phyloP scores from a whole-genome alignment of 2,329 filamentous ascomycete species.

The Microdochium nivale region DNA sequence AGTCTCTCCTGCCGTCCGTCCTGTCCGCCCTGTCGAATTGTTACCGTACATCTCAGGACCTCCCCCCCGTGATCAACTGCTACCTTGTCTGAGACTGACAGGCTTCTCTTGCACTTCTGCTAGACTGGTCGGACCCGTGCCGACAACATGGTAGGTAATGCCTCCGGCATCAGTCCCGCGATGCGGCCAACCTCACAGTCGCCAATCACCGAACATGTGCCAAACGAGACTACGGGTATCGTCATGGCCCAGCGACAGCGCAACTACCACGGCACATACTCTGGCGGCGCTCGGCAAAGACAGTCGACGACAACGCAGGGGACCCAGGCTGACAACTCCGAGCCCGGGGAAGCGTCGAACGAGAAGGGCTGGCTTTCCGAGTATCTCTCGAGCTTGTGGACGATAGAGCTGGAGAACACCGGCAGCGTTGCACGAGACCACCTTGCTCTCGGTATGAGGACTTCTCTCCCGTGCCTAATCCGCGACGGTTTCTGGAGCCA shows the following conservation, averaged over 20 bases:
- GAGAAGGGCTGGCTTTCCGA: slow-evolving; percentile 42
- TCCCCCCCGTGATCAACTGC: not conserved
- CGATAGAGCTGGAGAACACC: slow-evolving; percentile 76
- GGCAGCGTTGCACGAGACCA: slow-evolving; percentile 78
- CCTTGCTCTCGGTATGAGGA: slow-evolving; percentile 66
- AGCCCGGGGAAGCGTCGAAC: slow-evolving; percentile 11
- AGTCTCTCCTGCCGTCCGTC: not conserved
- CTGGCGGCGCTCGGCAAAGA: slow-evolving; percentile 10
- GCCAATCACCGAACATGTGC: slow-evolving; percentile 8
- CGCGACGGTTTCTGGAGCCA: no score
- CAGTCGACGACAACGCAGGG: slow-evolving; percentile 5
- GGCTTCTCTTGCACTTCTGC: not conserved
- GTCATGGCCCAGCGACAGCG: slow-evolving; percentile 22
- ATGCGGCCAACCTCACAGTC: slow-evolving; percentile 6
- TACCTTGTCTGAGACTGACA: not conserved
- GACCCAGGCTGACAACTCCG: slow-evolving; percentile 12
- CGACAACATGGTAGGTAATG: slow-evolving; percentile 25
- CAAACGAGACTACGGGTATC: slow-evolving; percentile 34
- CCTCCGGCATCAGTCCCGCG: slow-evolving; percentile 9
- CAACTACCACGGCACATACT: slow-evolving; percentile 30
- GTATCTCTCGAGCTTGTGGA: slow-evolving; percentile 39
- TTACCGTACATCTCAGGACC: slow-evolving; percentile 1
- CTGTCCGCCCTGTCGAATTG: not conserved
- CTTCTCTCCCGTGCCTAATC: no score
- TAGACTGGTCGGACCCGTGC: slow-evolving; percentile 34